Evolutionary conservation across 371 early-diverging fungal species (phyloP), one percentile per base, ranked within the genome.

Genomic region (Rhizomucor pusillus): DNA sequence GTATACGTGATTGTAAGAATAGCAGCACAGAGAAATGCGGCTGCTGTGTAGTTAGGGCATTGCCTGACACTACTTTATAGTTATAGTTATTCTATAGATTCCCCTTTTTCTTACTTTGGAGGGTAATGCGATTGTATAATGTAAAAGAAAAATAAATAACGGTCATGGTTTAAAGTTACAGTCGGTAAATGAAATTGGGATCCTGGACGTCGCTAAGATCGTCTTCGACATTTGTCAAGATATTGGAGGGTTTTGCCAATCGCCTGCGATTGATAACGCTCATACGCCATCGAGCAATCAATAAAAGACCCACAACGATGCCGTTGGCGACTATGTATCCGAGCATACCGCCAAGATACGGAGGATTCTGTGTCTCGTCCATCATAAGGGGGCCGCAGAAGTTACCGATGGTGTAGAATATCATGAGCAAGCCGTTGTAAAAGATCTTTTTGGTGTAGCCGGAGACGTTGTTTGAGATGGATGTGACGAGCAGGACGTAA

Each of bases 121-220:
- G 20, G 35, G 0, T 4, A 22, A 48, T 16, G 14, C 5, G 48
- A 16, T 14, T n/a, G 29, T 12, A 23, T n/a, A 29, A 34, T 48
- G 19, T 1, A 23, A 40, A 23, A 22, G n/a, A 20, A 14, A 54
- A 46, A 20, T 1, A 54, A 44, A n/a, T 41, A 29, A 29, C 0
- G 10, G 34, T 14, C 14, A 43, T 14, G 37, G 35, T 50, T 14
- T 13, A 34, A 16, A 16, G 40, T 52, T 60, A 70, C 12, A 70
- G 49, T 1, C 61, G 55, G 44, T 69, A 69, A 10, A 65, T 43
- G 55, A 69, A 69, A 39, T 65, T 63, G 1, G 65, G 47, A 45
- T 69, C 70, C 44, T 69, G 57, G 6, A 52, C 47, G 39, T 69
- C 70, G 22, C 58, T 69, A 33, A 65, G 35, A 51, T 69, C 63